Conservation (phyloP, 1,284 basidiomycete species). For the Sphagnurus paluster region DNA sequence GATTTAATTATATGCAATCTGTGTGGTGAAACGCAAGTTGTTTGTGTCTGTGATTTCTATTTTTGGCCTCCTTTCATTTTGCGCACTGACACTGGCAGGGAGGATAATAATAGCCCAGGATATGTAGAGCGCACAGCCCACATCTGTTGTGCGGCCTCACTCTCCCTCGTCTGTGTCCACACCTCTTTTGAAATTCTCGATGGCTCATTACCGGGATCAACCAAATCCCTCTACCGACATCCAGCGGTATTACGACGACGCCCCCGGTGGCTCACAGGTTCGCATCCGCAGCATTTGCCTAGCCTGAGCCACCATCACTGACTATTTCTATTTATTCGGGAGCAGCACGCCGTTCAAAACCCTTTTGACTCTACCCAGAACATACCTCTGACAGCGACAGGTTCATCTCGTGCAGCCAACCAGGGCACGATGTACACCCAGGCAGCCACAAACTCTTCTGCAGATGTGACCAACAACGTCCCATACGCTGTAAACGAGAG, state of each 20-base stretch:
- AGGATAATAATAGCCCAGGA: conserved; percentile 1
- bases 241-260: conserved; percentile 20
- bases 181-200: no score
- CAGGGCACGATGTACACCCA: conserved; percentile 21
- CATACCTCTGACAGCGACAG: conserved; percentile 15
- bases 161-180: no score
- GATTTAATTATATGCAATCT: background rate
- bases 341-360: conserved; percentile 11
- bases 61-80: background rate
- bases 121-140: no score
- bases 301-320: conserved; percentile 1
- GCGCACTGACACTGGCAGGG: background rate
- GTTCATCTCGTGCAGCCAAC: conserved; percentile 5
- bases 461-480: conserved; percentile 11
- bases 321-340: no score
- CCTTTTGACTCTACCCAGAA: conserved; percentile 20
- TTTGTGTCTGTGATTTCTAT: background rate
- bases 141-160: no score
- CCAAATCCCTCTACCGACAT: conserved; percentile 18
- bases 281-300: conserved; percentile 3
- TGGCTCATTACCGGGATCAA: conserved; percentile 20
- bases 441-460: conserved; percentile 16
- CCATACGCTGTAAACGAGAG: conserved; percentile 13
- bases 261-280: conserved; percentile 18
- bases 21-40: background rate